Base-by-base conservation (phyloP, 352 stramenopile genomes). In the Phytopythium vexans region DNA sequence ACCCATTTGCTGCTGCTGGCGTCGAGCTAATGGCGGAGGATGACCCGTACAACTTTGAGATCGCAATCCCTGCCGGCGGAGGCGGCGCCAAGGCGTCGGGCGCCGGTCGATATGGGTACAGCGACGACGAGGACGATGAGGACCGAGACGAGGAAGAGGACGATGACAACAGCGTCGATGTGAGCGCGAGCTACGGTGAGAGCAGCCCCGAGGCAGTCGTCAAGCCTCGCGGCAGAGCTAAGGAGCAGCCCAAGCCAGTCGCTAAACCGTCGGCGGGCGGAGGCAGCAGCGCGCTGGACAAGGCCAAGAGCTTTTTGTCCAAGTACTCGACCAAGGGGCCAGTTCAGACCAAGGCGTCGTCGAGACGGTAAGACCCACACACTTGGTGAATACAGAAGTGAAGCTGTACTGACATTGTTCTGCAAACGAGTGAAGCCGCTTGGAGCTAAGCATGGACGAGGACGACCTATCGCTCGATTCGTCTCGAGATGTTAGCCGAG, bases 261-360 rank as follows among this genome's bases (percentile, higher is more conserved):
- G 21, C 11, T 15, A 48, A 48, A 32, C 31, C 31, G 6, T 11
- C 39, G 39, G 16, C 27, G 5, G 59, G 15, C 15, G 9, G 34
- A 14, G 62, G 51, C 31, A 42, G 54, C 14, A 84, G 52, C 54
- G 79, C 72, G 16, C 54, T 90, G 15, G 79, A 90, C 58, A 88
- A 82, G 49, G 77, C 76, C 27, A 88, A 86, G 65, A 86, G 53
- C 33, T 87, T 88, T 51, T 57, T 90, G 37, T 87, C 79, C 16
- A 90, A 84, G 58, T 90, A 90, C 61, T 84, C 78, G 37, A 64
- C 51, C 49, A 79, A 69, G 58, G 32, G 44, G 15, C 37, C 35
- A 1, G 41, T 46, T 1, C 41, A 64, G 6, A 56, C 54, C 3
- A 66, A 64, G 16, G 34, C 41, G n/a, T 32, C 38, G 33, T 53